phyloP scores from a whole-genome alignment of 2,329 filamentous ascomycete species.

The Macrophomina pseudophaseolina region DNA sequence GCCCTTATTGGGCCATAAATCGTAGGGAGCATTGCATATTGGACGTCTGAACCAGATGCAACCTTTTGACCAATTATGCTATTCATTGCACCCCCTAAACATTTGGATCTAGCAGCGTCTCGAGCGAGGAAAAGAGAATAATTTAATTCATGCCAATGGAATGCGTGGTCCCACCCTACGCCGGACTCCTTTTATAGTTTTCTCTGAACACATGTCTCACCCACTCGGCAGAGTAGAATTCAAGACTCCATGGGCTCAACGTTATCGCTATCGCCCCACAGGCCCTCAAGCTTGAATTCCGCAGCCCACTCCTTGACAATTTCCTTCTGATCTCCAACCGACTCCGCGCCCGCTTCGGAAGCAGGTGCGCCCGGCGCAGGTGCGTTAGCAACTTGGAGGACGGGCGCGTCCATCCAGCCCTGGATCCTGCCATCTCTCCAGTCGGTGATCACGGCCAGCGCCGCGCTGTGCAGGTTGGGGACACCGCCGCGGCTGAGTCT shows the following conservation, averaged over 20 bases:
- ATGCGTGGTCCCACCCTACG: background rate
- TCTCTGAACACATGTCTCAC: background rate
- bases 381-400: constrained; percentile 60
- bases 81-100: background rate
- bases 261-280: constrained; percentile 75
- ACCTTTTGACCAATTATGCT: no score
- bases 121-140: background rate
- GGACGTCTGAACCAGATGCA: no score
- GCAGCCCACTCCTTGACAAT: constrained; percentile 92
- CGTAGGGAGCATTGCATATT: no score
- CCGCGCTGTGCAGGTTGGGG: constrained; percentile 85
- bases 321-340: constrained; percentile 72
- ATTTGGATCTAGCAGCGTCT: background rate
- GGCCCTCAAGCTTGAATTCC: constrained; percentile 91
- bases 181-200: constrained; percentile 24
- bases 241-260: constrained; percentile 44
- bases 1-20: no score
- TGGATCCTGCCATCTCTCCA: constrained; percentile 95
- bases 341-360: constrained; percentile 29
- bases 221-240: background rate
- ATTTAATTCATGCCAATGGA: background rate
- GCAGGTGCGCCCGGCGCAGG: constrained; percentile 33
- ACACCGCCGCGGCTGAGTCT: constrained; percentile 86
- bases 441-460: constrained; percentile 93
- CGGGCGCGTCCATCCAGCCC: constrained; percentile 84